Base-by-base conservation (phyloP, 1,284 basidiomycete genomes). In the Ustilago lituana region DNA sequence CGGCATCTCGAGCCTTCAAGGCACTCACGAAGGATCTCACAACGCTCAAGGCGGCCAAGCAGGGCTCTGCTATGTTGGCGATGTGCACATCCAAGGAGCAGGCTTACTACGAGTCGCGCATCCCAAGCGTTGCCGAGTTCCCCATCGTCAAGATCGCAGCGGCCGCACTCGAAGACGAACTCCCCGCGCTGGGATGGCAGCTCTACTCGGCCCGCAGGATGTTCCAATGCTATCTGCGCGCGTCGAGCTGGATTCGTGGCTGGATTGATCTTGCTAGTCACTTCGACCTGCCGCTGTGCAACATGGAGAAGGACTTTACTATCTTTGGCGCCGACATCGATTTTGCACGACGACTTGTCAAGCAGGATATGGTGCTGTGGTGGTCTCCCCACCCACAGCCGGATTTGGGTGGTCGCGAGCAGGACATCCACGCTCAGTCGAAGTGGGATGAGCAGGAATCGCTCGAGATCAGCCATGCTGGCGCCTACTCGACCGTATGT, bases 351-450 rank as follows among this genome's bases (percentile, higher is more conserved):
- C 88, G 91, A 20, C 84, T 98, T 40, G 85, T 89, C 47, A 89
- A 89, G 53, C 91, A 96, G 68, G 96, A 98, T 78, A 89, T 92
- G 82, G 85, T 98, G 2, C 85, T 98, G 1, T 99, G 96, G 96
- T 99, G 96, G 96, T 95, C 95, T 4, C 53, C 64, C 5, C 60
- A 51, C 36, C 87, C 90, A 1, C 88, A 89, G 4, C 94, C 96
- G 4, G 96, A 98, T 83, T 86, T 98, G 0, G 96, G 96, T 37
- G 96, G 96, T 2, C 87, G 90, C 44, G 94, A 99, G 80, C 88
- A 92, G 46, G 96, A 98, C 81, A 86, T 87, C 37, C 87, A 91
- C 46, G 87, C 86, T 2, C 65, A 68, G 37, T 56, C 53, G 27
- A 44, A 59, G 15, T 74, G 73, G 69, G 80, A 82, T 4, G 78